A percentile compares a stretch with the other conserved stretches of the same genome.
phyloP scores from a whole-genome alignment of 1,284 basidiomycete species.

The Trichosporon faecale region DNA sequence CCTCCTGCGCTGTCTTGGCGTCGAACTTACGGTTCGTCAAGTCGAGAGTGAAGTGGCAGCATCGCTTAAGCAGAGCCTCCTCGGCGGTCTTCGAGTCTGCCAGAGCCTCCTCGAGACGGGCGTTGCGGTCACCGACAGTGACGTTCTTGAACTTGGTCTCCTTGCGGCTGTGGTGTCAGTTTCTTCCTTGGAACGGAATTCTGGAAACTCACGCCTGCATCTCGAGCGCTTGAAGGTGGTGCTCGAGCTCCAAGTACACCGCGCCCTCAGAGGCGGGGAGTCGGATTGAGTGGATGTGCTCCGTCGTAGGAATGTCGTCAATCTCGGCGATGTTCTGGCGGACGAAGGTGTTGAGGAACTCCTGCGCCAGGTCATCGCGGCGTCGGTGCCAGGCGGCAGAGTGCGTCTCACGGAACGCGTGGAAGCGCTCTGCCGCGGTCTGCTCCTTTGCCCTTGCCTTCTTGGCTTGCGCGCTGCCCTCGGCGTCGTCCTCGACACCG shows the following conservation, averaged over 20 bases:
- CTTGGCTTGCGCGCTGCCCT: constrained; percentile 68
- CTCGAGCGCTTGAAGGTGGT: constrained; percentile 66
- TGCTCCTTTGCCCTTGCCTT: constrained; percentile 78
- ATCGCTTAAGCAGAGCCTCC: constrained; percentile 86
- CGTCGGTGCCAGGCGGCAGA: constrained; percentile 87
- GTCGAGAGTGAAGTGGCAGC: constrained; percentile 82
- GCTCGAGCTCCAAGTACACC: constrained; percentile 92
- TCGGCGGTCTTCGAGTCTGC: constrained; percentile 87
- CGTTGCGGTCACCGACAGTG: constrained; percentile 73
- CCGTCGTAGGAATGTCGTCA: constrained; percentile 81
- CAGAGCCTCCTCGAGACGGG: constrained; percentile 76
- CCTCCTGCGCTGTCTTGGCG: constrained; percentile 65
- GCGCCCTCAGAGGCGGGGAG: constrained; percentile 91
- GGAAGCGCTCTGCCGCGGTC: constrained; percentile 87
- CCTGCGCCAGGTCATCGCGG: constrained; percentile 76
- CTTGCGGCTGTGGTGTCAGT: constrained; percentile 58
- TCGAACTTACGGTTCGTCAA: constrained; percentile 60
- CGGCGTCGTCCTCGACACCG: constrained; percentile 82
- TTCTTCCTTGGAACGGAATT: not conserved
- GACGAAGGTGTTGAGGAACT: constrained; percentile 77
- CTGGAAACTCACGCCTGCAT: constrained; percentile 45
- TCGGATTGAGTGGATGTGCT: constrained; percentile 64
- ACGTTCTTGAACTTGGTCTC: constrained; percentile 64
- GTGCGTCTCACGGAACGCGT: constrained; percentile 92
- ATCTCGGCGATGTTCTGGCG: constrained; percentile 96